Conservation (phyloP, 139 green algal genomes). For the Zygnema cylindricum region DNA sequence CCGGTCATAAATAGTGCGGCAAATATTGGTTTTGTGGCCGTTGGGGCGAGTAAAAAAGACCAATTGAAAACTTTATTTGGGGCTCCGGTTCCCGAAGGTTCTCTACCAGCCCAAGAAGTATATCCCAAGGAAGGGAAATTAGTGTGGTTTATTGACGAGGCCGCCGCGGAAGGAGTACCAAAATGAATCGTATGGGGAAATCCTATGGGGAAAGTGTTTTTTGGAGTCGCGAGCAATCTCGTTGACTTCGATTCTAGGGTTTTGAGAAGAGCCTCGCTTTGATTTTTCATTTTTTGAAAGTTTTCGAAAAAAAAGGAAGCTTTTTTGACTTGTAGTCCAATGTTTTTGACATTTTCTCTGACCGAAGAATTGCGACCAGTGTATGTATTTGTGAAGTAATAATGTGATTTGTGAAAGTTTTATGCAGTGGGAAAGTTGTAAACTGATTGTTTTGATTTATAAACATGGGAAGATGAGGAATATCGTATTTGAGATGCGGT, state of each 20-base stretch:
- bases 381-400: too few relatives aligned
- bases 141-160: slow-evolving; percentile 46
- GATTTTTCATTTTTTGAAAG: too few relatives aligned
- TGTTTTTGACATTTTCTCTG: too few relatives aligned
- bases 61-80: slow-evolving; percentile 23
- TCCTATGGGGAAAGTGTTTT: neutral
- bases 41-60: slow-evolving; percentile 32
- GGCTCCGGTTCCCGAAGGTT: slow-evolving; percentile 22
- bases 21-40: slow-evolving; percentile 36
- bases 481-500: too few relatives aligned
- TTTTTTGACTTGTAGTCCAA: too few relatives aligned
- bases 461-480: too few relatives aligned
- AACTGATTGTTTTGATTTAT: too few relatives aligned
- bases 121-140: slow-evolving; percentile 19
- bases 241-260: neutral
- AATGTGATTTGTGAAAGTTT: too few relatives aligned
- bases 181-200: neutral
- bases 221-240: neutral
- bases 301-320: too few relatives aligned
- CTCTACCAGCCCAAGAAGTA: slow-evolving; percentile 59
- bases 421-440: too few relatives aligned
- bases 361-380: too few relatives aligned
- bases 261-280: too few relatives aligned
- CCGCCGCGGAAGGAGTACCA: neutral
- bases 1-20: slow-evolving; percentile 59